Evolutionary conservation across 2,329 filamentous ascomycete genomes (phyloP), one percentile per base, ranked within the genome.

Genomic region (Delphinella strobiligena): DNA sequence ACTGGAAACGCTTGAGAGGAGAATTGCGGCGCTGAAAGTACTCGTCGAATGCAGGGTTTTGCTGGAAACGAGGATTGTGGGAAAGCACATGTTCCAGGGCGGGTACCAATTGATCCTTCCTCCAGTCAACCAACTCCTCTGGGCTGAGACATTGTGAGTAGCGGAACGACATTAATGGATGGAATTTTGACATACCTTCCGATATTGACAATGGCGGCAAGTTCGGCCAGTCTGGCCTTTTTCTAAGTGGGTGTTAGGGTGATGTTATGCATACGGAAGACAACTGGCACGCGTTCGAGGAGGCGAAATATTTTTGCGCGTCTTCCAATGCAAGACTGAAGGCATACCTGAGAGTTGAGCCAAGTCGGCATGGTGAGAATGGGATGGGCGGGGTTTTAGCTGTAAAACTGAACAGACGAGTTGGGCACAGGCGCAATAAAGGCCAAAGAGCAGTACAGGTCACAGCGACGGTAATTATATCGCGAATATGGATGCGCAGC

Each of bases 171-270:
- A 32, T 11, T n/a, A 10, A 17, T 5, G n/a, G 32, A 40, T 18
- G 43, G 37, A 31, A 27, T 12, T 5, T 10, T 36, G 39, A 17
- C 17, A 32, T 35, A 31, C 37, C 31, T 37, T 22, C 36, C 16
- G 15, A 19, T 22, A 19, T 36, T 15, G 35, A 34, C 19, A 45
- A 73, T 78, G 49, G 83, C 74, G 44, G 85, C 84, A 46, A 93
- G 69, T 47, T 83, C 80, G 51, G 76, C 61, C 41, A 94, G 74
- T 48, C 89, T 84, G 51, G 70, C 71, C 71, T 93, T 93, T 67
- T 82, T 80, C 72, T 91, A 82, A 60, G 74, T 7, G 22, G 12
- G 7, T 27, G 22, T 27, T 27, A 27, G 22, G n/a, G n/a, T n/a
- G n/a, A n/a, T n/a, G n/a, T n/a, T n/a, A n/a, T n/a, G n/a, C n/a